Conservation (phyloP, 2,329 filamentous ascomycete species). For the Fusarium heterosporum region DNA sequence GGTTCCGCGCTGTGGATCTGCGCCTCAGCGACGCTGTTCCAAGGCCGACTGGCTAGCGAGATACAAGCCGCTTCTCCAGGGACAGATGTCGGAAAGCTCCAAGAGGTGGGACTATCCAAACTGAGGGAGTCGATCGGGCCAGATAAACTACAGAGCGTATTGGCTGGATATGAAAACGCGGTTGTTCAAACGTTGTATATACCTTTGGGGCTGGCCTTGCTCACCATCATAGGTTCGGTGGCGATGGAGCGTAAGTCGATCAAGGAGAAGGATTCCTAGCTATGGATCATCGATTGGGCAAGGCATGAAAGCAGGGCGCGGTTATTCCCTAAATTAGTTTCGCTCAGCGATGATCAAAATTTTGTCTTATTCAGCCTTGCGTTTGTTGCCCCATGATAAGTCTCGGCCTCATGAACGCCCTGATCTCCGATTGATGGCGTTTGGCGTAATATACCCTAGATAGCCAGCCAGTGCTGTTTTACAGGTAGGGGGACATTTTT, state of each 20-base stretch:
- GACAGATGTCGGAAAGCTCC: slow-evolving; percentile 11
- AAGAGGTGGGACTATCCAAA: slow-evolving; percentile 28
- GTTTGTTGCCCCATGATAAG: too few relatives aligned
- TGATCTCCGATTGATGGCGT: too few relatives aligned
- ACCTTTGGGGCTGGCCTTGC: slow-evolving; percentile 30
- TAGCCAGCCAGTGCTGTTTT: too few relatives aligned
- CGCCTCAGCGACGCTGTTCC: slow-evolving; percentile 43
- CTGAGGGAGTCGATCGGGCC: slow-evolving; percentile 34
- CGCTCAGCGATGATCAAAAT: too few relatives aligned
- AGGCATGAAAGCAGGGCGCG: too few relatives aligned
- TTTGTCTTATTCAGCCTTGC: too few relatives aligned
- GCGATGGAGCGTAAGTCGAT: slow-evolving; percentile 42
- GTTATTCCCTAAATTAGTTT: background rate
- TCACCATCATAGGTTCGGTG: slow-evolving; percentile 35
- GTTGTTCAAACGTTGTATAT: slow-evolving; percentile 44
- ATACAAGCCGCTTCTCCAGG: slow-evolving; percentile 28
- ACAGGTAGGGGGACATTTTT: too few relatives aligned
- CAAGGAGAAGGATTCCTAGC: slow-evolving; percentile 38
- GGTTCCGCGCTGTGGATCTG: slow-evolving; percentile 43
- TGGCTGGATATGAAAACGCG: slow-evolving; percentile 40
- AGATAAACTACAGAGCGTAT: slow-evolving; percentile 18
- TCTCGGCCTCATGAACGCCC: too few relatives aligned
- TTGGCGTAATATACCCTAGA: too few relatives aligned
- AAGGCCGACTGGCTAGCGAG: slow-evolving; percentile 32
- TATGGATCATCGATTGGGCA: too few relatives aligned